These are phyloP conservation scores for Aspergillus tamarii DNA, from an alignment of 2,329 filamentous ascomycete genomes.

Conservation along the genomic window DNA sequence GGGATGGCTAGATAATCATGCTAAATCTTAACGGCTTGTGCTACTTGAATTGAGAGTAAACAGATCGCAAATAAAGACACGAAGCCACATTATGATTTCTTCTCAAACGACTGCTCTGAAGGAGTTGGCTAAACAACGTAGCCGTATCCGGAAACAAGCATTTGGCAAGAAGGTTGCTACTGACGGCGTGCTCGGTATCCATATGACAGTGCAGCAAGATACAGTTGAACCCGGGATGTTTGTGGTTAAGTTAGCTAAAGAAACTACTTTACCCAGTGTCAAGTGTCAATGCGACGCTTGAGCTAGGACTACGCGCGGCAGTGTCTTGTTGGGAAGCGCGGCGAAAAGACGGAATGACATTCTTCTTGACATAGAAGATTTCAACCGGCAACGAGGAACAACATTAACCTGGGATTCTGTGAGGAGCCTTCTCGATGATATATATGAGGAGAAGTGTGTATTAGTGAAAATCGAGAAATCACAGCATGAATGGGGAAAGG, in stretches of 20 bases:
- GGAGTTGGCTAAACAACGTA: not conserved
- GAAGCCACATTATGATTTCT: not conserved
- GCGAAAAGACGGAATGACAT: not conserved
- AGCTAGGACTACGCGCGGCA: not conserved
- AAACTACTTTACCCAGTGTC: not conserved
- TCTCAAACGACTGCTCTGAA: not conserved
- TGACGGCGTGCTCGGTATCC: not conserved
- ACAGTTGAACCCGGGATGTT: not conserved
- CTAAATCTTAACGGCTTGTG: not conserved
- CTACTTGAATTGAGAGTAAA: not conserved
- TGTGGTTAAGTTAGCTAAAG: not conserved
- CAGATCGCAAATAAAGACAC: not conserved
- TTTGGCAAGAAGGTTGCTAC: not conserved
- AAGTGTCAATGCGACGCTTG: not conserved
- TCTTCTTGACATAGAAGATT: not conserved
- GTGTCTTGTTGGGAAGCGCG: not conserved
- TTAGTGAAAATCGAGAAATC: not conserved
- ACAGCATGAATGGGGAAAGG: not conserved
- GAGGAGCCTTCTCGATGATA: not conserved
- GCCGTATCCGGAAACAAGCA: not conserved
- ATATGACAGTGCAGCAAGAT: not conserved
- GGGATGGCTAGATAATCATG: not conserved
- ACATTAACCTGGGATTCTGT: not conserved
- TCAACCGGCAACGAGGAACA: not conserved
- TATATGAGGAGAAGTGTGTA: not conserved